Percentiles rank a stretch among this genome's conserved stretches.
Evolutionary conservation across 2,329 filamentous ascomycete genomes (phyloP).

Genomic region (Pyricularia sp.): DNA sequence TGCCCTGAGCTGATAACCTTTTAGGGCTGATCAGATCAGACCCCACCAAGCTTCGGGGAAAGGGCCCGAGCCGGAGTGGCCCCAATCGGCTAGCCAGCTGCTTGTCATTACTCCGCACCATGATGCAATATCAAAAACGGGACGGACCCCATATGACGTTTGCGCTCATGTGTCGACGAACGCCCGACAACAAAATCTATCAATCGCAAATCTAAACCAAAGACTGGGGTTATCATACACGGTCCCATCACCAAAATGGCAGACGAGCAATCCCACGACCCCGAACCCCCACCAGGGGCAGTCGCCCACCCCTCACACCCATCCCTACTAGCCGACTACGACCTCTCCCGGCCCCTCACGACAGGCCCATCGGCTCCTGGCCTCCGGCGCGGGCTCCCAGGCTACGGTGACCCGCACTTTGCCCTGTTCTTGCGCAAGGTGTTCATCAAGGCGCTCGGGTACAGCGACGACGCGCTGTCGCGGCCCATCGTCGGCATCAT

Average conservation of each 20-base stretch:
- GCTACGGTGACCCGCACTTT: constrained; percentile 67
- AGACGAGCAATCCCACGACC: neutral
- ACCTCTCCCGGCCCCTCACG: constrained; percentile 44
- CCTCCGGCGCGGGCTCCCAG: constrained; percentile 54
- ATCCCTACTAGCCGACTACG: constrained; percentile 46
- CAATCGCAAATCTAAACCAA: neutral
- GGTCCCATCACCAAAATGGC: neutral
- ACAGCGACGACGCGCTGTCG: constrained; percentile 61
- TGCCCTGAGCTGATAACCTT: neutral
- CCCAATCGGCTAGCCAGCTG: neutral
- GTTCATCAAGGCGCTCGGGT: constrained; percentile 69
- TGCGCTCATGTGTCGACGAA: neutral
- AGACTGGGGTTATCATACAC: neutral
- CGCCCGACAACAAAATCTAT: neutral
- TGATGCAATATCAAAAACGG: neutral
- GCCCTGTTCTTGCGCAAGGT: constrained; percentile 66
- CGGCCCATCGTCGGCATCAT: constrained; percentile 66
- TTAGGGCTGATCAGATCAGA: neutral
- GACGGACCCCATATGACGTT: neutral
- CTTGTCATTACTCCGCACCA: neutral
- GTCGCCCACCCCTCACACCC: constrained; percentile 17
- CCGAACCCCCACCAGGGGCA: neutral
- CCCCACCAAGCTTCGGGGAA: neutral
- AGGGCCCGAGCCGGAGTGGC: neutral
- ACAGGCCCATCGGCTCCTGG: constrained; percentile 21